Conservation (phyloP, 192 early-diverging fungal species). For the Coemansia sp. region DNA sequence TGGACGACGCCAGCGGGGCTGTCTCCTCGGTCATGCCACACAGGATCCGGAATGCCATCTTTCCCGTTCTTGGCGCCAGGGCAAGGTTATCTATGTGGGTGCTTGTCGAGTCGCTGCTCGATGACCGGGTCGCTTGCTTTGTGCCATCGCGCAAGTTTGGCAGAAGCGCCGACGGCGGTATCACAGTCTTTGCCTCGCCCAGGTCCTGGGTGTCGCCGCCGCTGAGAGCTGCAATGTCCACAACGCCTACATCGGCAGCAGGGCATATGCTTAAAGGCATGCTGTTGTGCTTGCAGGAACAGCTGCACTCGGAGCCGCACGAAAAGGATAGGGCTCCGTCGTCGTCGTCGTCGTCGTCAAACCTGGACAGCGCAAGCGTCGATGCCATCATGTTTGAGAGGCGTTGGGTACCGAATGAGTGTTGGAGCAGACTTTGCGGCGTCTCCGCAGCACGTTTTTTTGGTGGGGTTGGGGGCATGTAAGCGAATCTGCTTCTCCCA, state of each 20-base stretch:
- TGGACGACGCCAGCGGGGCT: neutral
- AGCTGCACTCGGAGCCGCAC: neutral
- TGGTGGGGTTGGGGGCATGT: conserved; percentile 6
- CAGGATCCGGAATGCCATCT: conserved; percentile 1
- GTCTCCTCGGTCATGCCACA: conserved; percentile 3
- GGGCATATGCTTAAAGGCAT: neutral
- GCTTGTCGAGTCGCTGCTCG: neutral
- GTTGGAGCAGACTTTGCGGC: neutral
- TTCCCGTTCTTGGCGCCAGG: neutral
- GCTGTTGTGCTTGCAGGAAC: neutral
- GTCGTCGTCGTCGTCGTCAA: neutral
- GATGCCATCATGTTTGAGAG: conserved; percentile 1
- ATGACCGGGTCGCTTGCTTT: conserved; percentile 1
- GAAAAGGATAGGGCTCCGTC: neutral
- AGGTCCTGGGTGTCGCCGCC: neutral
- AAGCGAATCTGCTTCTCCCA: neutral
- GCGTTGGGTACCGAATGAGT: neutral
- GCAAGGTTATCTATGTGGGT: neutral
- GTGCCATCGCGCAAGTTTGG: neutral
- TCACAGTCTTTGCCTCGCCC: neutral
- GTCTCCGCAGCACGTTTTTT: neutral
- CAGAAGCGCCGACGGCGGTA: neutral
- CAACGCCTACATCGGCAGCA: neutral
- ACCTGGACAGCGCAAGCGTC: neutral
- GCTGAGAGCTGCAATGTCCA: conserved; percentile 6